Evolutionary conservation across 2,329 filamentous ascomycete genomes (phyloP), one percentile per base, ranked within the genome.

Genomic region (Lizonia empirigonia): DNA sequence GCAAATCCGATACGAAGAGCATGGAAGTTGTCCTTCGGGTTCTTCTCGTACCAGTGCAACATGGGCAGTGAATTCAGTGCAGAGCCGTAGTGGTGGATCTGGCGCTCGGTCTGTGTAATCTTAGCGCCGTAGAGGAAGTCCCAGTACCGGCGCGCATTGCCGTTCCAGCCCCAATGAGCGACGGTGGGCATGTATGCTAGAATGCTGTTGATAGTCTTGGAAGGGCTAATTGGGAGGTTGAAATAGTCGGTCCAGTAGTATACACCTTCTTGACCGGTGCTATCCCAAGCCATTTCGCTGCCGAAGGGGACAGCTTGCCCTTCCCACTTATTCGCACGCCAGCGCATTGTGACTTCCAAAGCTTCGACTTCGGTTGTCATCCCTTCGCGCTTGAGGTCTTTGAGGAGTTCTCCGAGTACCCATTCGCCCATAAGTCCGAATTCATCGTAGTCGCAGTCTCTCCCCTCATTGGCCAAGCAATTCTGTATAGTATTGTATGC

Each of bases 231-330:
- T 0, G 68, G 68, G 37, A 80, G 72, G 2, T 77, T 77, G 61
- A 85, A 85, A 59, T 83, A 79, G 26, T 77, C 78, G 5, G 77
- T 73, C 82, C 82, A 85, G 52, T 82, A 82, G 52, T 83, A 85
- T 0, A 85, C 80, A 0, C 82, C 82, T 62, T 86, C 83, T 55
- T 86, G 82, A 0, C 81, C 82, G 0, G 83, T 85, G 0, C 79
- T 84, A 50, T 86, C 83, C 83, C 83, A 86, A 0, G 82, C 78
- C 80, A 83, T 82, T 63, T 85, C 83, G 41, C 80, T 84, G 0
- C 82, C 83, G 53, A 79, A 86, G 0, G 83, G 83, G 5, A 81
- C 78, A 7, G 75, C 73, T 42, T 80, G 68, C 0, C 69, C 70
- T n/a, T 79, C 65, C 83, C 83, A 86, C 1, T 69, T 60, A 3